Percentiles rank a stretch among this genome's conserved stretches.
phyloP scores from a whole-genome alignment of 805 yeast genomes.

The Kazachstania viticola region DNA sequence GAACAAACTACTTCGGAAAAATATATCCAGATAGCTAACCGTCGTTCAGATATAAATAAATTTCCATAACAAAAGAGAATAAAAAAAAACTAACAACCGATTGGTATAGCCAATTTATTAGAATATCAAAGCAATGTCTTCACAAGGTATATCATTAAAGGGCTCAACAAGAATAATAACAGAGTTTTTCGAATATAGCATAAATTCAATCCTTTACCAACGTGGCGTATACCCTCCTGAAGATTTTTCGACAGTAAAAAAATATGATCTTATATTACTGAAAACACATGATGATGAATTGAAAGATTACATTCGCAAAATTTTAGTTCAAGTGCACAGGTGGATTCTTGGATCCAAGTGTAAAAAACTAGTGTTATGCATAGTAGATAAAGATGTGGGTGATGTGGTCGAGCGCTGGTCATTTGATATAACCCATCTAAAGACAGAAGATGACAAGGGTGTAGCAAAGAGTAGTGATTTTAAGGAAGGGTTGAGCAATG shows the following conservation, averaged over 20 bases:
- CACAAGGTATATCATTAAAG: conserved; percentile 35
- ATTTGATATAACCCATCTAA: conserved; percentile 42
- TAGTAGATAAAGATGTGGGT: conserved; percentile 54
- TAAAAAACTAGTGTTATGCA: conserved; percentile 56
- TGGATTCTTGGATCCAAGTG: conserved; percentile 70
- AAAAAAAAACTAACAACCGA: too few relatives aligned
- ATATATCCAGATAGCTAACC: too few relatives aligned
- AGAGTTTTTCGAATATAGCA: conserved; percentile 74
- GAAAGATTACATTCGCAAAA: conserved; percentile 50
- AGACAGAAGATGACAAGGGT: conserved; percentile 2
- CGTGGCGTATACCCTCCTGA: conserved; percentile 84
- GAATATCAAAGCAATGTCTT: not conserved
- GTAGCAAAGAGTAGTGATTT: conserved; percentile 12
- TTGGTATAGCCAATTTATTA: not conserved
- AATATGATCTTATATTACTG: conserved; percentile 68
- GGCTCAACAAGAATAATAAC: conserved; percentile 74
- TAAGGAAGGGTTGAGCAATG: conserved; percentile 14
- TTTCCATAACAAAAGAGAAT: conserved; percentile 1
- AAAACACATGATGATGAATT: conserved; percentile 69
- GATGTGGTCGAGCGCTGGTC: conserved; percentile 82
- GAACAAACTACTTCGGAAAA: too few relatives aligned
- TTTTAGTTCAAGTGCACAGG: conserved; percentile 55
- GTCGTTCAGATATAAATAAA: too few relatives aligned
- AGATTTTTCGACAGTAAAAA: conserved; percentile 65
- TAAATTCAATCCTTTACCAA: conserved; percentile 74